Conservation (phyloP, 2,329 filamentous ascomycete genomes). For the Colletotrichum godetiae region DNA sequence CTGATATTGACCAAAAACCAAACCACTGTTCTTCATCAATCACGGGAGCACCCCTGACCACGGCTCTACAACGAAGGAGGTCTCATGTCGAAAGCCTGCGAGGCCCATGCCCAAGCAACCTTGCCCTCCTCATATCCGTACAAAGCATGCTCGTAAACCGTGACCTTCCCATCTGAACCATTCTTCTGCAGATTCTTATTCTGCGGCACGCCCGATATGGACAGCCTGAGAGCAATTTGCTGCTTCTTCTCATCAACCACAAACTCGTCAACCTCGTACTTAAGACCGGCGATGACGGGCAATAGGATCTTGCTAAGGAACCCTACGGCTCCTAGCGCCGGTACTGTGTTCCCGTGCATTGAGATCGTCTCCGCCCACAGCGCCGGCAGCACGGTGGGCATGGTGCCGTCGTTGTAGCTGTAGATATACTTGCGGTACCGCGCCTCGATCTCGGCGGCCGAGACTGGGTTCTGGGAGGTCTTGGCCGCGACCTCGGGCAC, state of each 20-base stretch:
- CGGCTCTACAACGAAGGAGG: background rate
- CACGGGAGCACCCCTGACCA: background rate
- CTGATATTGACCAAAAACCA: background rate
- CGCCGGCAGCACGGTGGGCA: background rate
- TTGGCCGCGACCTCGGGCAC: background rate
- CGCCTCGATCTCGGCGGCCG: background rate
- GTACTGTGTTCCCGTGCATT: background rate
- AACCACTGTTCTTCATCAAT: background rate
- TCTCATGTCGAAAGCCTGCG: slow-evolving; percentile 5
- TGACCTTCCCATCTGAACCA: background rate
- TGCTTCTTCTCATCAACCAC: slow-evolving; percentile 17
- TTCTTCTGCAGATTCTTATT: slow-evolving; percentile 9
- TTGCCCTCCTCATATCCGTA: slow-evolving; percentile 1
- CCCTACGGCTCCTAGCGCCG: background rate
- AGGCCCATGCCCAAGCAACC: slow-evolving; percentile 4
- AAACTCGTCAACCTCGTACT: slow-evolving; percentile 14
- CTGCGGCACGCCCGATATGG: slow-evolving; percentile 10
- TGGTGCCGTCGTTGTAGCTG: slow-evolving; percentile 12
- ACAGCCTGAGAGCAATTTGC: slow-evolving; percentile 11
- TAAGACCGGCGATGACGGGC: slow-evolving; percentile 12
- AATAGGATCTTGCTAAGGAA: background rate
- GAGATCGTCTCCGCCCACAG: background rate
- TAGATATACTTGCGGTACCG: slow-evolving; percentile 15
- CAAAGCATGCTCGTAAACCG: slow-evolving; percentile 5
- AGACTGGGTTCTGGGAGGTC: background rate